phyloP scores from a whole-genome alignment of 2,329 filamentous ascomycete genomes.

The Trichoderma atrobrunneum region DNA sequence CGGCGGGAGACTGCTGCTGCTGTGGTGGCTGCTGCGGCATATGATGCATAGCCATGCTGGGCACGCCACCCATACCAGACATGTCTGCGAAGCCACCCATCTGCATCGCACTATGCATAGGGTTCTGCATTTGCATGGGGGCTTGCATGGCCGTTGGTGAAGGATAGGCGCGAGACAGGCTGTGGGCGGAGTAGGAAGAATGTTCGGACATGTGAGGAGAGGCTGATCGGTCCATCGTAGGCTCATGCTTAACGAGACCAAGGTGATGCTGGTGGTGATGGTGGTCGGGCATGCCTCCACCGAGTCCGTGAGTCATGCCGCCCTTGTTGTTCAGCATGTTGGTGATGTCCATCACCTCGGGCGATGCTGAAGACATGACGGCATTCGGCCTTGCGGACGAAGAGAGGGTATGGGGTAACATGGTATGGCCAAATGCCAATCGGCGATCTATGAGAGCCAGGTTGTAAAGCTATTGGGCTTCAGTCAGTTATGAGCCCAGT shows the following conservation, averaged over 20 bases:
- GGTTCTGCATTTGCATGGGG: conserved; percentile 46
- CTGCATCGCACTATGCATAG: conserved; percentile 41
- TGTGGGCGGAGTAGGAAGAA: conserved; percentile 54
- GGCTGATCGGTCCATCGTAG: conserved; percentile 51
- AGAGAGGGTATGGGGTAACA: conserved; percentile 16
- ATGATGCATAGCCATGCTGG: conserved; percentile 40
- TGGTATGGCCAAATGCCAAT: background rate
- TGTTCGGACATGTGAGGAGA: conserved; percentile 60
- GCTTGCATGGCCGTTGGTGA: conserved; percentile 53
- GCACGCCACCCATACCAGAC: conserved; percentile 35
- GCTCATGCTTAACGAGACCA: conserved; percentile 36
- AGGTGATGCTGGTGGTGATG: conserved; percentile 31
- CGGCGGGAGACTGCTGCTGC: conserved; percentile 33
- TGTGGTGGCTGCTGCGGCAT: conserved; percentile 33
- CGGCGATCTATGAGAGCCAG: background rate
- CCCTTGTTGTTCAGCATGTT: conserved; percentile 52
- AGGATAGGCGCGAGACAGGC: conserved; percentile 49
- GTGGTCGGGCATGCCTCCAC: conserved; percentile 32
- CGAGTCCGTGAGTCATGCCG: conserved; percentile 31
- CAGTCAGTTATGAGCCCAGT: background rate
- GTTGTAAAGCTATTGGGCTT: background rate
- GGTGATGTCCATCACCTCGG: conserved; percentile 52
- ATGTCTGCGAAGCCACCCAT: conserved; percentile 41
- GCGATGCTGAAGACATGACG: conserved; percentile 44
- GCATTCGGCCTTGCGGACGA: conserved; percentile 31